phyloP scores from a whole-genome alignment of 208 protist genomes.

The Acanthamoeba lugdunensis region DNA sequence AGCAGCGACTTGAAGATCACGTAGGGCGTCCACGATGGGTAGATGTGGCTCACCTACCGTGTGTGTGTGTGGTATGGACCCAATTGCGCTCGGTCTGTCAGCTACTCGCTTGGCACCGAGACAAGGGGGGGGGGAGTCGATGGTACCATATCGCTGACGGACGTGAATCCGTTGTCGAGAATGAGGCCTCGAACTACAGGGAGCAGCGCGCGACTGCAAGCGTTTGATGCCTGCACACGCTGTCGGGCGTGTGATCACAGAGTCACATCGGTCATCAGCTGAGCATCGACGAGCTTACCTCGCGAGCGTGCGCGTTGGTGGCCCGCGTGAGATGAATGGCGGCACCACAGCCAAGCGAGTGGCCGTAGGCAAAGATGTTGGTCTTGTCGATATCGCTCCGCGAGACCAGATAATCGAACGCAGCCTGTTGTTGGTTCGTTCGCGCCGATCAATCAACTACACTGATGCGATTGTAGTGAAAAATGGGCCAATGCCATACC shows the following conservation, averaged over 20 bases:
- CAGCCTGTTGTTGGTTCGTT: neutral
- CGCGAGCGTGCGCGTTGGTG: neutral
- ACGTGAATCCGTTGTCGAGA: slow-evolving; percentile 51
- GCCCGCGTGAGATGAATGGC: slow-evolving; percentile 29
- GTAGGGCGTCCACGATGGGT: slow-evolving; percentile 57
- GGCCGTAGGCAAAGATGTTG: slow-evolving; percentile 44
- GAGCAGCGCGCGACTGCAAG: neutral
- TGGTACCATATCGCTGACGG: slow-evolving; percentile 55
- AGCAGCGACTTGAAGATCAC: slow-evolving; percentile 50
- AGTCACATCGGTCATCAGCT: too few relatives aligned
- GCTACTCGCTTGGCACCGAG: neutral
- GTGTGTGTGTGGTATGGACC: too few relatives aligned
- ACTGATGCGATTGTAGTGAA: too few relatives aligned
- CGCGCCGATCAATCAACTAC: too few relatives aligned
- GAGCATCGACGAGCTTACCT: neutral
- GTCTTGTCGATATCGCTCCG: neutral
- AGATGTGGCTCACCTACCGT: slow-evolving; percentile 35
- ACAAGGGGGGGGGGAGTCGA: neutral
- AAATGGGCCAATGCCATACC: neutral
- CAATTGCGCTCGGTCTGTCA: neutral
- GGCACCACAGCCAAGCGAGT: slow-evolving; percentile 45
- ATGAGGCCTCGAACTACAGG: neutral
- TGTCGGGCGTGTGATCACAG: too few relatives aligned
- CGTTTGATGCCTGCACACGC: neutral
- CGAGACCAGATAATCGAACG: slow-evolving; percentile 20